These are phyloP conservation scores for Pharnaceum exiguum DNA, from an alignment of 148 eudicot genomes.

Conservation along the genomic window DNA sequence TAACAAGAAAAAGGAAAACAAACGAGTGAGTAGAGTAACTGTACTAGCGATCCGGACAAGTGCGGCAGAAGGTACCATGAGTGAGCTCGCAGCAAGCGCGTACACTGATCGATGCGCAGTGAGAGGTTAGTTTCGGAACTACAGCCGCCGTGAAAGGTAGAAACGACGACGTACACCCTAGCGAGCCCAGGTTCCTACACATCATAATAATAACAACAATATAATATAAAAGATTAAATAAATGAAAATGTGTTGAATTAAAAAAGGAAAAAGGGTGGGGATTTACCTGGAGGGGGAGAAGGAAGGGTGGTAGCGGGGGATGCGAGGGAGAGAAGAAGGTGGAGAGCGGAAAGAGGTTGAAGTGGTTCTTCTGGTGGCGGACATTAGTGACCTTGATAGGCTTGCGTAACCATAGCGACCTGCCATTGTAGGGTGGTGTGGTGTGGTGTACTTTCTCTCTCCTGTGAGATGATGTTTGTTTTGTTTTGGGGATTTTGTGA, in stretches of 20 bases:
- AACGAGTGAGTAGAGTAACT: too few species aligned
- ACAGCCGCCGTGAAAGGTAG: constrained; percentile 59
- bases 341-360: constrained; percentile 39
- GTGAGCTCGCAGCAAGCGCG: constrained; percentile 81
- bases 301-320: constrained; percentile 43
- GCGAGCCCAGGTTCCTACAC: constrained; percentile 60
- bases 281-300: constrained; percentile 65
- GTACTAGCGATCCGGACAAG: constrained; percentile 98
- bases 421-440: constrained; percentile 42
- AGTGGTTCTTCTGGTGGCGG: constrained; percentile 51
- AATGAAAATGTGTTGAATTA: not conserved
- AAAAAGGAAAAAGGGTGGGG: not conserved
- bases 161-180: constrained; percentile 69
- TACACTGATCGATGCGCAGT: constrained; percentile 47
- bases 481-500: too few species aligned
- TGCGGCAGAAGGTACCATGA: constrained; percentile 89
- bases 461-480: too few species aligned
- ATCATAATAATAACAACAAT: not conserved
- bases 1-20: not conserved
- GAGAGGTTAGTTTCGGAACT: constrained; percentile 28
- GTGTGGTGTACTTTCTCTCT: not conserved
- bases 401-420: constrained; percentile 53
- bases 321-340: constrained; percentile 47
- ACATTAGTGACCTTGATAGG: constrained; percentile 51
- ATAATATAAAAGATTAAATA: not conserved